Evolutionary conservation across 1,284 basidiomycete genomes (phyloP), one percentile per base, ranked within the genome.

Genomic region (Laetiporus sulphureus): DNA sequence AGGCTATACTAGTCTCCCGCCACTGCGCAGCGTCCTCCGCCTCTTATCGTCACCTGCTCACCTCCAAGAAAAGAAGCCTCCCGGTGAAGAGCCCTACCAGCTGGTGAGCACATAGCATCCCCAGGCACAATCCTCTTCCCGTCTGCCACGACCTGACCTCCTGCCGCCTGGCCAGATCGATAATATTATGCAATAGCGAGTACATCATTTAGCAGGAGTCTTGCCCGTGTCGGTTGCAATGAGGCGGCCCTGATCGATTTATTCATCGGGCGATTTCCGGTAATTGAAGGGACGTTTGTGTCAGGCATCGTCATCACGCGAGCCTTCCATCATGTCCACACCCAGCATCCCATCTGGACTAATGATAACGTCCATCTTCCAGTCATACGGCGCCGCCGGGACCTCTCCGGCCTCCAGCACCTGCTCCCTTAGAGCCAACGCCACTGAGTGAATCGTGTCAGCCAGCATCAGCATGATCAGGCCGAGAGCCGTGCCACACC

Each of bases 321-420:
- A 12, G 31, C 33, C n/a, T n/a, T 38, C 36, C 25, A 19, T 25
- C 10, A 16, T 39, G 23, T n/a, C n/a, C n/a, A n/a, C n/a, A n/a
- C 32, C 36, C 29, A 61, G 51, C 29, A 63, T 53, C 27, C 60
- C 64, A 42, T 80, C 71, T 16, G 79, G 74, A 13, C 77, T 77
- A 32, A 85, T 61, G 47, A 88, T 66, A 40, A 72, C 56, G 57
- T 88, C 79, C 63, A 88, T 65, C 51, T 68, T 76, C 73, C 82
- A 83, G 61, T 88, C 85, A 52, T 71, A 67, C 37, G 71, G 69
- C 12, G 57, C 72, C 41, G 71, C 68, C 8, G 85, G 85, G 18
- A 88, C 68, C 35, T 67, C 45, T 19, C 64, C 69, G n/a, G 49
- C 56, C 22, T 72, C 69, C 23, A 85, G 55, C 16, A 88, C 54